Conservation (phyloP, 805 yeast genomes). For the Saturnispora quitensis region DNA sequence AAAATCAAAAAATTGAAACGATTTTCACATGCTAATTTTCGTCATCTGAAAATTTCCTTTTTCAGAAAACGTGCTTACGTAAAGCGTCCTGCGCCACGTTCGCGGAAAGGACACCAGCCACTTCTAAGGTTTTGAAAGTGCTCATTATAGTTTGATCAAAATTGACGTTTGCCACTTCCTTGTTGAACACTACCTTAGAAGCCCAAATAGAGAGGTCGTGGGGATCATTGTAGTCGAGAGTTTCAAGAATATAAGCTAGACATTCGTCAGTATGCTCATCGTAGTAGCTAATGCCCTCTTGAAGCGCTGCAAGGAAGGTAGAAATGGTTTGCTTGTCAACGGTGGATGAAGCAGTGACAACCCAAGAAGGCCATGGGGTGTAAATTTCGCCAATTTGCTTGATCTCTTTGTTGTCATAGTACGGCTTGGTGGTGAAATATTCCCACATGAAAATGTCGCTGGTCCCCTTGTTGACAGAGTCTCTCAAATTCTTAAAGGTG, state of each 20-base stretch:
- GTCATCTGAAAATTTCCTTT: background rate
- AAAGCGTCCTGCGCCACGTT: conserved; percentile 4
- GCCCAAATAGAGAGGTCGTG: conserved; percentile 80
- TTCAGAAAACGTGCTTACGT: conserved; percentile 1
- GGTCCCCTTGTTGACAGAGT: conserved; percentile 55
- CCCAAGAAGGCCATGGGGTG: conserved; percentile 98
- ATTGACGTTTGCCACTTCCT: conserved; percentile 39
- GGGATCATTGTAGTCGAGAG: conserved; percentile 59
- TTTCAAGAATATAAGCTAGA: conserved; percentile 48
- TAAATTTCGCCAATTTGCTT: conserved; percentile 78
- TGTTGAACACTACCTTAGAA: conserved; percentile 59
- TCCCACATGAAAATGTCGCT: conserved; percentile 96
- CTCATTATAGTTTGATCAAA: conserved; percentile 42
- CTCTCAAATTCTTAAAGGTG: conserved; percentile 69
- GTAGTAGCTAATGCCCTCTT: conserved; percentile 64
- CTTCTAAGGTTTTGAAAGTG: conserved; percentile 47
- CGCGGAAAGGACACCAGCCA: conserved; percentile 49
- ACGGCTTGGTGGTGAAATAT: conserved; percentile 77
- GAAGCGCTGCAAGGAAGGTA: conserved; percentile 44
- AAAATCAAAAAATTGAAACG: background rate
- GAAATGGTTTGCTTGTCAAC: conserved; percentile 25
- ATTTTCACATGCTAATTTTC: background rate
- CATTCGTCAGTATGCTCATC: conserved; percentile 53
- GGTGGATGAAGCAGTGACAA: conserved; percentile 46
- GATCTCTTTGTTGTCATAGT: conserved; percentile 72